Percentiles rank a stretch among this genome's conserved stretches.
These are phyloP conservation scores for Termitomyces sp. DNA, from an alignment of 768 basidiomycete genomes.

Conservation along the genomic window DNA sequence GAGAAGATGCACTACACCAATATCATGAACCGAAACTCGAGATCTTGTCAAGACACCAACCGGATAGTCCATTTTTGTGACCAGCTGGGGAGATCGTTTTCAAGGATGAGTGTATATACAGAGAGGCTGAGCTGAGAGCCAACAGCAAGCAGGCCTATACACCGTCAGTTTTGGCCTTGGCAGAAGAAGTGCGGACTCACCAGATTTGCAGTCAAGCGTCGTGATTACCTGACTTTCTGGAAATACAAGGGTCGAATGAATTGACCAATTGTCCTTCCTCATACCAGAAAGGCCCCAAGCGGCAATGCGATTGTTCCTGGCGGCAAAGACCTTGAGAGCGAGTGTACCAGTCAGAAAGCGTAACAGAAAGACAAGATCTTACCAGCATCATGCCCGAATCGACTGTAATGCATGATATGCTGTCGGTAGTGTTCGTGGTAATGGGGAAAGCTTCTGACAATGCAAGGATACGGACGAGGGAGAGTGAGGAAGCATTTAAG, in stretches of 20 bases:
- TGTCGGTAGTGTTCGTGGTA: conserved; percentile 32
- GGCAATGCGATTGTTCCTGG: conserved; percentile 62
- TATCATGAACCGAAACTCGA: conserved; percentile 2
- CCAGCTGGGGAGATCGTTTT: conserved; percentile 83
- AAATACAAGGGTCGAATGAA: conserved; percentile 77
- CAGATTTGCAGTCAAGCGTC: conserved; percentile 68
- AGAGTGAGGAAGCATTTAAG: conserved; percentile 62
- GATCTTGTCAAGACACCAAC: conserved; percentile 31
- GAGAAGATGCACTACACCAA: conserved; percentile 36
- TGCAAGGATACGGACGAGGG: conserved; percentile 62
- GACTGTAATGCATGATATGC: conserved; percentile 58
- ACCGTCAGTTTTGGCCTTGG: conserved; percentile 18
- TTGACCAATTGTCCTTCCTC: conserved; percentile 60
- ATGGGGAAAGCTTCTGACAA: conserved; percentile 81
- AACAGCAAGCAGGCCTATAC: conserved; percentile 66
- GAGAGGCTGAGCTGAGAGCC: conserved; percentile 57
- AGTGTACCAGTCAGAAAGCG: conserved; percentile 5
- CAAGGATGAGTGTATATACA: conserved; percentile 71
- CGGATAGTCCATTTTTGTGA: conserved; percentile 66
- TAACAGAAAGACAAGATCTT: conserved; percentile 8
- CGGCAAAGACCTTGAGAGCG: conserved; percentile 58
- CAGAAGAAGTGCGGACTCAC: conserved; percentile 27
- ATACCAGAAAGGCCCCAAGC: conserved; percentile 74
- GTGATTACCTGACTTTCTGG: conserved; percentile 50
- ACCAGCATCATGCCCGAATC: conserved; percentile 82